A percentile compares a stretch with the other conserved stretches of the same genome.
These are phyloP conservation scores for Penicillium waksmanii DNA, from an alignment of 495 filamentous ascomycete genomes.

Conservation along the genomic window DNA sequence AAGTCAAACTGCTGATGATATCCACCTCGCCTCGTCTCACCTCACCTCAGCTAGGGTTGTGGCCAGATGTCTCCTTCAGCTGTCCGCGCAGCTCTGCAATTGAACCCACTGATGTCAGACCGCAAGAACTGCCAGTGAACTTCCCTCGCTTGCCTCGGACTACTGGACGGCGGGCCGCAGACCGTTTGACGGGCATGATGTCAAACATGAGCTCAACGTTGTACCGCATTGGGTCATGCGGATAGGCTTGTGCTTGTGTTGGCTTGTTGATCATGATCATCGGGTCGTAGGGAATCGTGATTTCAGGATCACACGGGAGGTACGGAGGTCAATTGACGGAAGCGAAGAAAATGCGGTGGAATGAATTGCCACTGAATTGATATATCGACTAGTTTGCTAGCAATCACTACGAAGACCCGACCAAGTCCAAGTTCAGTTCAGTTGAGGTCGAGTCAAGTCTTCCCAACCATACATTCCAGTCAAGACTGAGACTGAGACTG, in stretches of 20 bases:
- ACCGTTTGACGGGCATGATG: neutral
- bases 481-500: neutral
- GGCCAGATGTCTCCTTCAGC: neutral
- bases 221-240: neutral
- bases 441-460: neutral
- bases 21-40: neutral
- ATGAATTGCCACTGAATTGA: constrained; percentile 6
- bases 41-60: neutral
- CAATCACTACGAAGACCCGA: neutral
- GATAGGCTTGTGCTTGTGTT: neutral
- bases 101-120: constrained; percentile 1
- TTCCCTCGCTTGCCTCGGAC: neutral
- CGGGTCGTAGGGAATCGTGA: neutral
- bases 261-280: no score
- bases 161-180: constrained; percentile 6
- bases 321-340: neutral
- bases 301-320: neutral
- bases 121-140: neutral
- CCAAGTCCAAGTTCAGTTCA: neutral
- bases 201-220: neutral
- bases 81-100: neutral
- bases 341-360: neutral
- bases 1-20: neutral
- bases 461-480: neutral
- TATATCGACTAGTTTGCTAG: constrained; percentile 7